A percentile compares a stretch with the other conserved stretches of the same genome.
Evolutionary conservation across 2,329 filamentous ascomycete genomes (phyloP).

Genomic region (Microdochium paspali): DNA sequence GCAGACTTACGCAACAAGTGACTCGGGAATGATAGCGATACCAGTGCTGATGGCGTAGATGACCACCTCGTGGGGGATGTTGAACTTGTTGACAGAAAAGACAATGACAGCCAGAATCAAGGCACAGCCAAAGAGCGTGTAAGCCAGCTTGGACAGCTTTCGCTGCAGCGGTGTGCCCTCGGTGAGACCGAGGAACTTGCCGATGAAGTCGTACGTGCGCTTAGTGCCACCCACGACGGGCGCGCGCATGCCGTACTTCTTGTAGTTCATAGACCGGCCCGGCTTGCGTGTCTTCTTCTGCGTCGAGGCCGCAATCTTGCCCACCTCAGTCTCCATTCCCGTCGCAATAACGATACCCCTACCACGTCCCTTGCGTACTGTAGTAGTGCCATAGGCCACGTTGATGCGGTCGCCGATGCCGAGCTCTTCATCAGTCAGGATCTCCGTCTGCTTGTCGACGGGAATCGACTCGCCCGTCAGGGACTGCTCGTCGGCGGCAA

Average conservation of each 20-base stretch:
- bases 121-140: slow-evolving; percentile 66
- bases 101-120: slow-evolving; percentile 47
- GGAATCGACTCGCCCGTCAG: slow-evolving; percentile 70
- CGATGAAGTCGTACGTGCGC: slow-evolving; percentile 37
- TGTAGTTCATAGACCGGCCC: slow-evolving; percentile 40
- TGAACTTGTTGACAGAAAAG: slow-evolving; percentile 46
- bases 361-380: slow-evolving; percentile 63
- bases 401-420: slow-evolving; percentile 66
- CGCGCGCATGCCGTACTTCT: slow-evolving; percentile 41
- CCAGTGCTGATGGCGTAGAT: slow-evolving; percentile 49
- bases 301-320: slow-evolving; percentile 54
- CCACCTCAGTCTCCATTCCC: slow-evolving; percentile 63
- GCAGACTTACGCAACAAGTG: slow-evolving; percentile 47
- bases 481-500: slow-evolving; percentile 69
- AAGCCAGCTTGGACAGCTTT: slow-evolving; percentile 69
- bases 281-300: slow-evolving; percentile 45
- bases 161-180: slow-evolving; percentile 71
- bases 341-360: slow-evolving; percentile 64
- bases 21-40: slow-evolving; percentile 55
- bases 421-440: slow-evolving; percentile 44
- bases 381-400: slow-evolving; percentile 66
- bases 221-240: slow-evolving; percentile 35
- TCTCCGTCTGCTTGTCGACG: slow-evolving; percentile 53
- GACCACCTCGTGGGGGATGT: slow-evolving; percentile 40
- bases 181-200: slow-evolving; percentile 50